phyloP scores from a whole-genome alignment of 1,284 basidiomycete genomes.

The Heimioporus retisporus region DNA sequence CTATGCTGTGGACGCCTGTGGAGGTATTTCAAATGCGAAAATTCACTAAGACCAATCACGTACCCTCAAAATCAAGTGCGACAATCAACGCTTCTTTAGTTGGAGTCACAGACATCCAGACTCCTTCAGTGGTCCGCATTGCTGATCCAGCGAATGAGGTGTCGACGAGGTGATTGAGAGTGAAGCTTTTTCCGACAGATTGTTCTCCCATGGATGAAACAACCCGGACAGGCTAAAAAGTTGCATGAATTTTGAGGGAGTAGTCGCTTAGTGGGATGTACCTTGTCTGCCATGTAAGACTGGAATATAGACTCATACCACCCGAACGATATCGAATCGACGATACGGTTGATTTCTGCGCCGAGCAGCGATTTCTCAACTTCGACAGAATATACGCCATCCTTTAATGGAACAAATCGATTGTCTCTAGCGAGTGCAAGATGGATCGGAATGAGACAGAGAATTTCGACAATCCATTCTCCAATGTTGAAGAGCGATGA shows the following conservation, averaged over 20 bases:
- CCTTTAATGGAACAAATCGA: conserved; percentile 67
- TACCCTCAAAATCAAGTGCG: conserved; percentile 72
- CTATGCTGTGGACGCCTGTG: conserved; percentile 69
- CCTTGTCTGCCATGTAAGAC: conserved; percentile 69
- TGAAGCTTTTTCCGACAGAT: conserved; percentile 70
- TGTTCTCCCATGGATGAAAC: conserved; percentile 77
- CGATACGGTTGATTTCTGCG: conserved; percentile 63
- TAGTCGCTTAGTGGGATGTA: conserved; percentile 18
- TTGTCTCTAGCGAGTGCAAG: conserved; percentile 68
- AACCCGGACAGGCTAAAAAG: conserved; percentile 64
- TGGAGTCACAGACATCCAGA: conserved; percentile 76
- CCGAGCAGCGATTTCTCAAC: conserved; percentile 64
- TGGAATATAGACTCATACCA: conserved; percentile 75
- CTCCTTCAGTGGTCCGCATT: conserved; percentile 72
- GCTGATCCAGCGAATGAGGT: conserved; percentile 74
- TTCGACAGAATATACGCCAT: conserved; percentile 60
- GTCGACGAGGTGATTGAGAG: conserved; percentile 68
- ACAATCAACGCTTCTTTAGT: conserved; percentile 64
- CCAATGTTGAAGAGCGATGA: conserved; percentile 56
- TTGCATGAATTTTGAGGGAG: background rate
- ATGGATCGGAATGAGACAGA: conserved; percentile 74
- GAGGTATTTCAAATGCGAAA: background rate
- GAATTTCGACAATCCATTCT: conserved; percentile 69
- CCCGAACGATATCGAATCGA: conserved; percentile 65
- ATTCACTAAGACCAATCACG: background rate